Base-by-base conservation (phyloP, 2,329 filamentous ascomycete species). In the Keithomyces neogunnii region DNA sequence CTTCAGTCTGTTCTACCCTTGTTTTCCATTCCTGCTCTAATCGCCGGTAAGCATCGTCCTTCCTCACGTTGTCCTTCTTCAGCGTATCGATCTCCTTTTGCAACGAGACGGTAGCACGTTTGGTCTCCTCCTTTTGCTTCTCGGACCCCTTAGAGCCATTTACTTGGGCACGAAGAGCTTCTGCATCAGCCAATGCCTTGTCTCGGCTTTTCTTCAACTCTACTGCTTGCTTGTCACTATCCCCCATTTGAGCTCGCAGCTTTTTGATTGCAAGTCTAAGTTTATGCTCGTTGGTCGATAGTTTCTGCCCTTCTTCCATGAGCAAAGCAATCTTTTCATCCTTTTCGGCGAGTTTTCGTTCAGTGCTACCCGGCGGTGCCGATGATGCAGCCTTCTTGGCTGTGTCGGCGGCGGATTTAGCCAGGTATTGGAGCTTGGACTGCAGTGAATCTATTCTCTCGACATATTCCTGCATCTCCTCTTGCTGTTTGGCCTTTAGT, bases 381-480 rank as follows among this genome's bases (percentile, higher is more conserved):
- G 76, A 72, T n/a, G 77, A 71, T 2, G 81, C 83, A 5, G 83
- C 78, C 57, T 82, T 81, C 62, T 84, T 86, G 1, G 93, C 89
- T 0, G 85, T 76, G 33, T 91, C 85, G 0, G 86, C 81, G 10
- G 88, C 85, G 62, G 91, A 87, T 55, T 86, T 86, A 2, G 91
- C 85, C 10, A 99, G 73, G 62, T 95, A 96, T 58, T 91, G 86
- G 31, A 99, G 72, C 64, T 99, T 97, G 5, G 89, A 83, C 66
- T 97, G 89, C 1, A 99, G 72, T 3, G 91, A 87, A 71, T 99
- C 93, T 51, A 96, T 93, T 36, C 87, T 84, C 68, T 99, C 93
- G 5, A 92, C 78, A 56, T 96, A 89, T 47, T 78, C 79, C 60
- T 93, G 84, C 40, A 90, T 78, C 64, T 97, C 93, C 59, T 93